Percentiles rank a stretch among this genome's conserved stretches.
Conservation (phyloP, 2,329 filamentous ascomycete genomes). For the Cladosporium colombiae region DNA sequence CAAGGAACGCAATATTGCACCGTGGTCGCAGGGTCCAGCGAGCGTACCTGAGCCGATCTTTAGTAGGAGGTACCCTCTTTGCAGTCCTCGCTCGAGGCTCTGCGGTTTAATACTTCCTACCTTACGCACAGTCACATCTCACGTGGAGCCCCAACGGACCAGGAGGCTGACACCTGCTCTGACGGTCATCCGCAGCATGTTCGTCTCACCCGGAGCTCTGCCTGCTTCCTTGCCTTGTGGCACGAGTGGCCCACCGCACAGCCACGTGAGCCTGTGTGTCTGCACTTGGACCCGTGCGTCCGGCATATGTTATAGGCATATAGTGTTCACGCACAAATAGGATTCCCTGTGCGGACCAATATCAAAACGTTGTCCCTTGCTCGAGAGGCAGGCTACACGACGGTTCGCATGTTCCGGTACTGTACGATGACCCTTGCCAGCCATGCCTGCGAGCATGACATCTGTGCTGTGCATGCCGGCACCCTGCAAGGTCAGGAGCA, state of each 20-base stretch:
- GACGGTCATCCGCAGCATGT: constrained; percentile 8
- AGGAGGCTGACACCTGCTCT: background rate
- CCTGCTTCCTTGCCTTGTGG: constrained; percentile 4
- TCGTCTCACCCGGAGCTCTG: constrained; percentile 2
- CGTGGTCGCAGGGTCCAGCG: constrained; percentile 6
- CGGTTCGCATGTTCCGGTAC: background rate
- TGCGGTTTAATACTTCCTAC: background rate
- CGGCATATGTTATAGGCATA: constrained; percentile 3
- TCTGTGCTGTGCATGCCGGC: background rate
- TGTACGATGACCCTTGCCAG: background rate
- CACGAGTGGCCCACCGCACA: constrained; percentile 1
- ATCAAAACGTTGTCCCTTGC: background rate
- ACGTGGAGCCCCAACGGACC: background rate
- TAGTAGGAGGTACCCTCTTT: background rate
- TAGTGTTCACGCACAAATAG: background rate
- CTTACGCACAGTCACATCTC: background rate
- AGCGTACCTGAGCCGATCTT: background rate
- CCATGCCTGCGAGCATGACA: background rate
- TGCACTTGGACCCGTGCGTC: constrained; percentile 4
- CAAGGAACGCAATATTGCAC: constrained; percentile 2
- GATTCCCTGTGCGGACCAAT: background rate
- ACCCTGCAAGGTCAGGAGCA: background rate
- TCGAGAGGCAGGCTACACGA: background rate
- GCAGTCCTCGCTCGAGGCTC: background rate
- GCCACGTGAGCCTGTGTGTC: constrained; percentile 14